Base-by-base conservation (phyloP, 2,329 filamentous ascomycete genomes). In the Myriosclerotinia scirpicola region DNA sequence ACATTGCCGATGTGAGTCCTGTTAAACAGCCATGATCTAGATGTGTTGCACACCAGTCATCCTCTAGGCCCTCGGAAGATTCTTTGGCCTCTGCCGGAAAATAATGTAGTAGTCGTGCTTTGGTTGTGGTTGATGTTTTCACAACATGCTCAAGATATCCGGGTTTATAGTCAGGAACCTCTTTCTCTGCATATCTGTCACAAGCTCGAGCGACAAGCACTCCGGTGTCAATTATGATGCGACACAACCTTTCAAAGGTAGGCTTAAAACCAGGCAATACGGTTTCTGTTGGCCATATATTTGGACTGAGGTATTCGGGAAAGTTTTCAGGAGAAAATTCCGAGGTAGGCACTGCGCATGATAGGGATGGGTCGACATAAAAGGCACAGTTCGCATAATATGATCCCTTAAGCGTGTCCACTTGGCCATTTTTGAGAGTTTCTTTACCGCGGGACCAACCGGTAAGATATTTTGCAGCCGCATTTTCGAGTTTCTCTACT, bases 1-100 rank as follows among this genome's bases (percentile, higher is more conserved):
- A 98, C 93, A 98, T 97, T 72, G 94, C 93, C 2, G 90, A 94
- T 0, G 95, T 99, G 44, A 99, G 83, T 17, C 93, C 94, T 0
- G 95, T 99, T 42, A 99, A 83, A 76, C 94, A 98, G 54, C 95
- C 93, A 74, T 97, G 93, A 78, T 98, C 94, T 66, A 95, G 82
- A 77, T 95, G 91, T 1, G 90, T 92, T 4, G 93, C 91, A 78
- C 94, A 99, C 95, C 95, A 99, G 79, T 96, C 91, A 77, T 97
- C 93, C 68, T 92, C 89, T 64, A 81, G 81, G 52, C 78, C 77
- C 11, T 77, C 75, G 17, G 74, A 79, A 20, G 74, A 73, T 17
- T 78, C 71, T 26, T 60, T 53, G 15, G 75, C 74, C 30, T 78
- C 80, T 75, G 83, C 83, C 1, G 94, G 94, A 73, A 93, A 98